These are phyloP conservation scores for Wallacemonas collosoma DNA, from an alignment of 208 protist genomes.

Conservation along the genomic window DNA sequence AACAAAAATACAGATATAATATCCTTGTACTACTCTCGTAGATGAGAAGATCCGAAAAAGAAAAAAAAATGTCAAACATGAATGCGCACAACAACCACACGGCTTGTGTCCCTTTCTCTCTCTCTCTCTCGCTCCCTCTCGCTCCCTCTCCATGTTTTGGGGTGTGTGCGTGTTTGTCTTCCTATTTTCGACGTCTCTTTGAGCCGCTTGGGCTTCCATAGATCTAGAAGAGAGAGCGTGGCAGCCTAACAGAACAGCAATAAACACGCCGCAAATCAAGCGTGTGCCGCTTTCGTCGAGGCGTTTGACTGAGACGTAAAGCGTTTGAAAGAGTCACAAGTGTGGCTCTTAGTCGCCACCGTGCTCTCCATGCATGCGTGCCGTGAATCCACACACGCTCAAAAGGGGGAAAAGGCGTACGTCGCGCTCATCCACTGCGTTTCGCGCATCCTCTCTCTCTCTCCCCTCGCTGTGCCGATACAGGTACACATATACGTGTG, in stretches of 20 bases:
- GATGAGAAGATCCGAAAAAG: neutral
- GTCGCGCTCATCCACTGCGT: too few species aligned
- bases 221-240: neutral
- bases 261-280: neutral
- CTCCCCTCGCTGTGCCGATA: too few species aligned
- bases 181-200: neutral
- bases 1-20: conserved; percentile 14
- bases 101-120: neutral
- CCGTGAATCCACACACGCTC: too few species aligned
- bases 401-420: too few species aligned
- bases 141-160: neutral
- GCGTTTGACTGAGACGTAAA: too few species aligned
- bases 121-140: neutral
- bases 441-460: too few species aligned
- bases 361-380: too few species aligned
- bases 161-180: neutral
- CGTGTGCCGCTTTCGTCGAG: neutral
- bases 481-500: too few species aligned
- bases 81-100: too few species aligned
- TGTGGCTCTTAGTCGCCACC: too few species aligned
- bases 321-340: too few species aligned
- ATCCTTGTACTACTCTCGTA: conserved; percentile 4
- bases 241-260: neutral
- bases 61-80: too few species aligned
- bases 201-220: neutral